Evolutionary conservation across 164 flowering plant species (phyloP), one percentile per base, ranked within the genome.

Genomic region (Aristolochia californica): DNA sequence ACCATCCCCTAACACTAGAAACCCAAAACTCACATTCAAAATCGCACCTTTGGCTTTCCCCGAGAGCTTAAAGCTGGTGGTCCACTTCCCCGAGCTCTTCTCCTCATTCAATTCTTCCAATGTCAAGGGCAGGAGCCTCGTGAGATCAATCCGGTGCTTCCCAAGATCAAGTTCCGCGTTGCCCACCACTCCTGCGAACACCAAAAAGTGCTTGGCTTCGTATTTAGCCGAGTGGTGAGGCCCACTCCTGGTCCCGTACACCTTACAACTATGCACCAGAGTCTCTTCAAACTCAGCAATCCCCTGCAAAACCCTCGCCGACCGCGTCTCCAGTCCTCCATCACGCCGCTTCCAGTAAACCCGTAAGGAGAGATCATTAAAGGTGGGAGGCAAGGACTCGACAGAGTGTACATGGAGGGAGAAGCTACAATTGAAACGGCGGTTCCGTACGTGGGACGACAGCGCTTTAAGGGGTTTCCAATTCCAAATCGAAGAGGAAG

Each of bases 51-150:
- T 86, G 13, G 84, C 95, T 66, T 68, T 76, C 14, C 97, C 97
- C 0, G 87, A 76, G 20, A 94, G 75, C 76, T 76, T 84, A 63
- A 73, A 94, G 65, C 90, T 86, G 4, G 99, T 94, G 12, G 91
- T 77, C 99, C 99, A 94, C 68, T 78, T 77, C 13, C 96, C 95
- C 0, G 84, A 67, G 72, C 79, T 80, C 74, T 86, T 84, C 59
- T 90, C 99, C 48, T 82, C 95, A 66, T 86, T 93, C 68, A 94
- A 70, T 53, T 94, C 99, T 77, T 94, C 99, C 73, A 90, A 65
- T 0, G 91, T 86, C 47, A 89, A 72, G 15, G 97, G 99, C 66
- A 94, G 88, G 76, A 94, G 62, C 76, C 95, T 79, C 4, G 97
- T 85, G 57, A 94, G 85, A 69, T 94, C 99, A 57, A 89, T 67